These are phyloP conservation scores for Scedosporium boydii DNA, from an alignment of 2,329 filamentous ascomycete species.

Conservation along the genomic window DNA sequence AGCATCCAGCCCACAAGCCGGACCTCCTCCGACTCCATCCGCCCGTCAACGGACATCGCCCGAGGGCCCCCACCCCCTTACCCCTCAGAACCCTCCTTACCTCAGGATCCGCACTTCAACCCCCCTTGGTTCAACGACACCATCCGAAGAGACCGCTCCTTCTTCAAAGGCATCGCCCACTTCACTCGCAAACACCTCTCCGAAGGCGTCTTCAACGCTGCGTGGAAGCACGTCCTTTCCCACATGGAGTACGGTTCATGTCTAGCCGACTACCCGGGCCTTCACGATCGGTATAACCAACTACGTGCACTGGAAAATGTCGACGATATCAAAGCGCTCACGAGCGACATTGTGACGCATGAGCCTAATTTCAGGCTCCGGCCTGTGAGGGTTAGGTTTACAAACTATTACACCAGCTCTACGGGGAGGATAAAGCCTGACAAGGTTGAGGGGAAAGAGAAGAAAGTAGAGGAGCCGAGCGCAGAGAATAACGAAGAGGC, in stretches of 20 bases:
- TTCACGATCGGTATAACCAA: constrained; percentile 60
- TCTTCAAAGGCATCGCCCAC: constrained; percentile 58
- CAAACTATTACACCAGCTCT: constrained; percentile 87
- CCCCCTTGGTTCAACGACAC: constrained; percentile 69
- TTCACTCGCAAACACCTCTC: constrained; percentile 73
- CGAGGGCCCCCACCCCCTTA: constrained; percentile 3
- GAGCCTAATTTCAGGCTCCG: constrained; percentile 9
- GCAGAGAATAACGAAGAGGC: neutral
- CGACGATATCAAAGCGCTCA: constrained; percentile 37
- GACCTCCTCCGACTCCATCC: constrained; percentile 7
- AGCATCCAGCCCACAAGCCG: neutral
- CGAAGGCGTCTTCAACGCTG: constrained; percentile 60
- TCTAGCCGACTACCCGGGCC: constrained; percentile 63
- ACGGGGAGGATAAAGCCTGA: constrained; percentile 56
- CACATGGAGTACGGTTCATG: constrained; percentile 78
- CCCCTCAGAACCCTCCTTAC: constrained; percentile 10
- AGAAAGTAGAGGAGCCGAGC: neutral
- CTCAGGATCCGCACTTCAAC: constrained; percentile 59
- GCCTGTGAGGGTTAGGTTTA: constrained; percentile 55
- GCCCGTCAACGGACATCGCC: neutral
- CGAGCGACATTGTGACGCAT: constrained; percentile 3
- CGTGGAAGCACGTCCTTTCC: constrained; percentile 64
- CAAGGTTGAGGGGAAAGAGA: constrained; percentile 15
- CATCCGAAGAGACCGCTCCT: constrained; percentile 56
- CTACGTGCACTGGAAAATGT: constrained; percentile 65